Percentiles rank a stretch among this genome's conserved stretches.
Evolutionary conservation across 495 filamentous ascomycete genomes (phyloP).

Genomic region (Hypoxylon subgilvum): DNA sequence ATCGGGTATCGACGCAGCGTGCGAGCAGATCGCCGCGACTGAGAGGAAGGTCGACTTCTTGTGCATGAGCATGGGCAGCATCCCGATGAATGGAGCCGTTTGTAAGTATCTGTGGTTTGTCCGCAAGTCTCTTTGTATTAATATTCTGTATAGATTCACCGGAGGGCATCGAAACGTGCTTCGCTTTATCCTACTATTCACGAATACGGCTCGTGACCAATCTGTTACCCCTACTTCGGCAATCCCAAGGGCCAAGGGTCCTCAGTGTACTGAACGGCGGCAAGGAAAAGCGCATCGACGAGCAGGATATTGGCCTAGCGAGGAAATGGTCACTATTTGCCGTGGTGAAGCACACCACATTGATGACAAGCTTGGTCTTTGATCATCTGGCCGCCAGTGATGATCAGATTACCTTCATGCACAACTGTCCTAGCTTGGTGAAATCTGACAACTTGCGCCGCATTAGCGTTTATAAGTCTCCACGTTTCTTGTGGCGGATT

Average conservation of each 20-base stretch:
- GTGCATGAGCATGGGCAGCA: constrained; percentile 31
- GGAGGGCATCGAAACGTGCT: constrained; percentile 19
- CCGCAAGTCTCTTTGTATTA: background rate
- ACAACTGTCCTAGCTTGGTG: constrained; percentile 25
- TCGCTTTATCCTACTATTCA: constrained; percentile 30
- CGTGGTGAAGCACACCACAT: constrained; percentile 18
- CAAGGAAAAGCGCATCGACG: constrained; percentile 18
- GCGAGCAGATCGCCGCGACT: background rate
- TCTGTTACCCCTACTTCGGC: constrained; percentile 25
- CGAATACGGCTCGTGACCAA: constrained; percentile 23
- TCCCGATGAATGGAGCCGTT: constrained; percentile 9
- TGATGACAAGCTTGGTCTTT: constrained; percentile 23
- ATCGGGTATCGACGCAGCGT: constrained; percentile 22
- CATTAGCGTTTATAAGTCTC: background rate
- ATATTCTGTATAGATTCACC: constrained; percentile 11
- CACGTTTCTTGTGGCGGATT: background rate
- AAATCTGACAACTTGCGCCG: constrained; percentile 2
- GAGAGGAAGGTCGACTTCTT: constrained; percentile 32
- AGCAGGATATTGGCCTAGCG: constrained; percentile 25
- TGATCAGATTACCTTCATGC: constrained; percentile 22
- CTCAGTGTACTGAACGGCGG: constrained; percentile 31
- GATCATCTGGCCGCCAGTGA: constrained; percentile 17
- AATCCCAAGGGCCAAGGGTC: constrained; percentile 15
- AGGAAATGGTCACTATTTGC: constrained; percentile 9
- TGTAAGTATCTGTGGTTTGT: constrained; percentile 3